Conservation (phyloP, 345 rosid genomes). For the Syzygium aromaticum region DNA sequence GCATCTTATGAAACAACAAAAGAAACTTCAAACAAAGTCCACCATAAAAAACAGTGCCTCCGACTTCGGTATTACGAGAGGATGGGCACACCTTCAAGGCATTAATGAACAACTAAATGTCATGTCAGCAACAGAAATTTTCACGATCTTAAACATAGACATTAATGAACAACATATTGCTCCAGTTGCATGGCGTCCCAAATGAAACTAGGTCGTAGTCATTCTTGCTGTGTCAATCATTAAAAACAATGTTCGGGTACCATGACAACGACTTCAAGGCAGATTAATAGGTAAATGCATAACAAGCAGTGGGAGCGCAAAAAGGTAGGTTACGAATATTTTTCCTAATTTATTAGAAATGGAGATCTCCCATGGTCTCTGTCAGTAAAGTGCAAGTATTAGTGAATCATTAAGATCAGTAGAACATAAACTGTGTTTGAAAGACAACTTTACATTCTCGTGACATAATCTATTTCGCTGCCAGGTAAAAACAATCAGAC, state of each 20-base stretch:
- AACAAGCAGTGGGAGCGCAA: accelerated
- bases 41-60: background rate
- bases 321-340: accelerated
- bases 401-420: background rate
- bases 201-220: background rate
- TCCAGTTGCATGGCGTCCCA: background rate
- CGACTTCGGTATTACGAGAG: background rate
- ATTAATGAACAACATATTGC: background rate
- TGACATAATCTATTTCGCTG: background rate
- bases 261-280: background rate
- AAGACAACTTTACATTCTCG: background rate
- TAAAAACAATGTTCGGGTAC: background rate
- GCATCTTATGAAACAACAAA: background rate
- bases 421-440: background rate
- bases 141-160: background rate
- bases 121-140: background rate
- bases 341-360: background rate
- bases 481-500: background rate
- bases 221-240: background rate
- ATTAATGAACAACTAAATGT: background rate
- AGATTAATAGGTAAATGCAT: background rate
- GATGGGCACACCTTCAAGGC: background rate
- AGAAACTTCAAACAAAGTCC: background rate
- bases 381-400: background rate
- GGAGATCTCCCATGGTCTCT: no score